A percentile compares a stretch with the other conserved stretches of the same genome.
These are phyloP conservation scores for Immersiporthe knoxdaviesiana DNA, from an alignment of 2,329 filamentous ascomycete genomes.

Conservation along the genomic window DNA sequence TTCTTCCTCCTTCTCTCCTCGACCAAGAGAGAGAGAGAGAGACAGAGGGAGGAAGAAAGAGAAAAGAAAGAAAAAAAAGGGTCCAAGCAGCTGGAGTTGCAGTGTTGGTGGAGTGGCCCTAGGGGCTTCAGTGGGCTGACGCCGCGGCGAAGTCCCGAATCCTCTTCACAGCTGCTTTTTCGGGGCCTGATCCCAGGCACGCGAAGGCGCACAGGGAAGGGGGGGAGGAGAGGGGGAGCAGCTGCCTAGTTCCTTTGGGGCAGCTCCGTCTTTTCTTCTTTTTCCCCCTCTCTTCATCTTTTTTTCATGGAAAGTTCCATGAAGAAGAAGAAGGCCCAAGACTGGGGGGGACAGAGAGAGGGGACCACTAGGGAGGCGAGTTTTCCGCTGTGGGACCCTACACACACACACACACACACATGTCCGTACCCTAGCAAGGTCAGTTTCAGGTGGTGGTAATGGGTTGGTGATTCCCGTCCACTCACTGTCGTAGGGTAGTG, in stretches of 20 bases:
- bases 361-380: not conserved
- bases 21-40: too few species aligned
- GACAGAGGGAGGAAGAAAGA: too few species aligned
- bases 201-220: not conserved
- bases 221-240: too few species aligned
- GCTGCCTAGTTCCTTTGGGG: not conserved
- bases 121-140: not conserved
- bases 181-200: not conserved
- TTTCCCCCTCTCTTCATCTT: too few species aligned
- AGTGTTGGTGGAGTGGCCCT: not conserved
- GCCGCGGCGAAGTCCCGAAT: conserved; percentile 1
- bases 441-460: conserved; percentile 4
- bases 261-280: not conserved
- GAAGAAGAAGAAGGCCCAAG: too few species aligned
- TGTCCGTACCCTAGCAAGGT: not conserved
- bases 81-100: not conserved
- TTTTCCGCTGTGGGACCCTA: not conserved
- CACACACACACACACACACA: too few species aligned
- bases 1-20: not conserved
- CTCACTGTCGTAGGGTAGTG: not conserved
- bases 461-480: not conserved
- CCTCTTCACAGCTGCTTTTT: not conserved
- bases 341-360: too few species aligned
- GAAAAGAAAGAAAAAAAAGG: too few species aligned
- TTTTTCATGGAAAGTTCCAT: not conserved